Evolutionary conservation across 2,329 filamentous ascomycete species (phyloP).

Genomic region (Neofusicoccum sp.): DNA sequence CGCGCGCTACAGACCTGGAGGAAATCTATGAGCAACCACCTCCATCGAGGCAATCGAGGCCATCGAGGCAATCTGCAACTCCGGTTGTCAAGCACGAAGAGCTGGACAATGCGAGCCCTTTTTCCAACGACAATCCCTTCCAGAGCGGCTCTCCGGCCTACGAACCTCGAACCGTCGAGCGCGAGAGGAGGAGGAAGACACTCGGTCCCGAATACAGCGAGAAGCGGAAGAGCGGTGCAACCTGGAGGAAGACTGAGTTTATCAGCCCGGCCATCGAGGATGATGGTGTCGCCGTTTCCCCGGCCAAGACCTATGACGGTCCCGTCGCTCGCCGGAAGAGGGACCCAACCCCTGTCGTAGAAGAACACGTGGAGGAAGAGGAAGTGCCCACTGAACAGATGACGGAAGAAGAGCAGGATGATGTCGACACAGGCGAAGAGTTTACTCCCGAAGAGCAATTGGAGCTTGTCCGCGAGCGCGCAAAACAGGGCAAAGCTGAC

Average conservation of each 20-base stretch:
- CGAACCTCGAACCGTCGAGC: constrained; percentile 31
- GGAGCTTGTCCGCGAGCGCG: constrained; percentile 70
- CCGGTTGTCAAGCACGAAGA: constrained; percentile 46
- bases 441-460: constrained; percentile 87
- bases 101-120: constrained; percentile 60
- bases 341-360: background rate
- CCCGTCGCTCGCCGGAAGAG: background rate
- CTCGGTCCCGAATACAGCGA: constrained; percentile 39
- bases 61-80: constrained; percentile 34
- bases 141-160: constrained; percentile 72
- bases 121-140: constrained; percentile 89
- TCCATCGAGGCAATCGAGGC: constrained; percentile 14
- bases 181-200: constrained; percentile 54
- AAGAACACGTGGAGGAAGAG: background rate
- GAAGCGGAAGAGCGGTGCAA: constrained; percentile 42
- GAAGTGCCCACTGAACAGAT: constrained; percentile 1
- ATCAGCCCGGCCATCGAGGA: constrained; percentile 46
- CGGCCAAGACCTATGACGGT: constrained; percentile 24
- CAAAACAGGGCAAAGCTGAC: constrained; percentile 53
- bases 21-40: constrained; percentile 35
- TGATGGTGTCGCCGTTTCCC: constrained; percentile 53
- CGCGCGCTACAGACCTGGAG: constrained; percentile 32
- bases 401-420: constrained; percentile 10
- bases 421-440: constrained; percentile 75
- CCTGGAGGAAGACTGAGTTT: constrained; percentile 43